Conservation (phyloP, 2,329 filamentous ascomycete genomes). For the Hypoxylon sp. region DNA sequence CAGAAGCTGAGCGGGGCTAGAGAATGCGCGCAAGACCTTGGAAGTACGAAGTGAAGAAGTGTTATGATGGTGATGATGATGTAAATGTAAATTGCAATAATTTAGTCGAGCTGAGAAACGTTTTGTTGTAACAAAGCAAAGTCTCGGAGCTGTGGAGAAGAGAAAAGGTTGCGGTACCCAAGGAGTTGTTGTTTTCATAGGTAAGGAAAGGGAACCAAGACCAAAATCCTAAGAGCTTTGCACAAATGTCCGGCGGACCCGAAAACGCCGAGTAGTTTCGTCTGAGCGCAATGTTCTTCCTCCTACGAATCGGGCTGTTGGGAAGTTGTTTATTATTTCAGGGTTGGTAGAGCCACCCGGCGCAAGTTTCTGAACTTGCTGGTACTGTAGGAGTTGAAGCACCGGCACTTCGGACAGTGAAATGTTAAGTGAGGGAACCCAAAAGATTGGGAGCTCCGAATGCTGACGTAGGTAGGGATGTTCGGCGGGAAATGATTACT, state of each 20-base stretch:
- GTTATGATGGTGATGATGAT: not conserved
- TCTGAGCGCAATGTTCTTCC: conserved; percentile 14
- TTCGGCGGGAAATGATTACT: conserved; percentile 6
- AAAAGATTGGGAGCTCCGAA: conserved; percentile 8
- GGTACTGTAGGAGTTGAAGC: too few relatives aligned
- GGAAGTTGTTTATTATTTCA: conserved; percentile 13
- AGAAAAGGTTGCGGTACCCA: conserved; percentile 21
- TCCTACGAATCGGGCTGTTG: conserved; percentile 14
- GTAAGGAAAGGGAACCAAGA: conserved; percentile 21
- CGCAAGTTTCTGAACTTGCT: conserved; percentile 9
- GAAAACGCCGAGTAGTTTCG: conserved; percentile 22
- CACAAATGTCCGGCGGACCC: conserved; percentile 34
- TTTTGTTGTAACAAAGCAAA: conserved; percentile 14
- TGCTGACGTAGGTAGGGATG: conserved; percentile 10
- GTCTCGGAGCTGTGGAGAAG: conserved; percentile 28
- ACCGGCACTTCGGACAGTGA: conserved; percentile 9
- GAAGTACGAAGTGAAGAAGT: conserved; percentile 16
- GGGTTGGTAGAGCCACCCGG: conserved; percentile 5
- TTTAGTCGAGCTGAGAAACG: conserved; percentile 12
- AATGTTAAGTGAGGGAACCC: conserved; percentile 11
- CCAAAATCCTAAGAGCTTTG: conserved; percentile 13
- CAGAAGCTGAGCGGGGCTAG: conserved; percentile 24
- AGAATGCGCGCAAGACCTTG: conserved; percentile 23
- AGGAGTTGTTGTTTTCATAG: conserved; percentile 33
- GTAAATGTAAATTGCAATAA: conserved; percentile 14